phyloP scores from a whole-genome alignment of 306 rosid genomes.

The Cucumis melo region DNA sequence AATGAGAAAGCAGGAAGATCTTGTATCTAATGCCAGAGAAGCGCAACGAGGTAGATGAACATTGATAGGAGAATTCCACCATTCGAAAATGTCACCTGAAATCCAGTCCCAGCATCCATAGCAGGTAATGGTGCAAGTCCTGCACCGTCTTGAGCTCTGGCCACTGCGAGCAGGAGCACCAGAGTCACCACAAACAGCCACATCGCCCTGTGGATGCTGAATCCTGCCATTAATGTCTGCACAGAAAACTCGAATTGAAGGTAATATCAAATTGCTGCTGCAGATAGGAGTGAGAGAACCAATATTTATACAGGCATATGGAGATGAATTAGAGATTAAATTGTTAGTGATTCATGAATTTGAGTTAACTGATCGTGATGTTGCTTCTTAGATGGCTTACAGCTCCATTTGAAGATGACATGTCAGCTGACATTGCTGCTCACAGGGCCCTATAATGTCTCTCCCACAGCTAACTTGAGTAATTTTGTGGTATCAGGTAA shows the following conservation, averaged over 20 bases:
- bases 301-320: constrained; percentile 1
- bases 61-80: constrained; percentile 15
- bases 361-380: constrained; percentile 1
- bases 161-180: constrained; percentile 19
- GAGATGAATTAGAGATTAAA: neutral
- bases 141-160: constrained; percentile 17
- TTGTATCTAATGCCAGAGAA: constrained; percentile 22
- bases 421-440: neutral
- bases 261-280: neutral
- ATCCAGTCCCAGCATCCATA: constrained; percentile 32
- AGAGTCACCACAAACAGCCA: constrained; percentile 1
- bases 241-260: neutral
- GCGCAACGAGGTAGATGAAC: constrained; percentile 21
- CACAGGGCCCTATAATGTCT: neutral
- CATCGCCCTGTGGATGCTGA: neutral
- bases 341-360: constrained; percentile 1
- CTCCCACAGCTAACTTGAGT: constrained; percentile 5
- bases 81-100: constrained; percentile 18
- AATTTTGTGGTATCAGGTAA: neutral
- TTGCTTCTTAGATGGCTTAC: constrained; percentile 5
- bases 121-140: constrained; percentile 35
- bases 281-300: neutral
- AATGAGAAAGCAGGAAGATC: neutral
- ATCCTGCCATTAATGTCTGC: neutral
- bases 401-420: constrained; percentile 2